phyloP scores from a whole-genome alignment of 768 basidiomycete genomes.

The Fomitopsis pulvina region DNA sequence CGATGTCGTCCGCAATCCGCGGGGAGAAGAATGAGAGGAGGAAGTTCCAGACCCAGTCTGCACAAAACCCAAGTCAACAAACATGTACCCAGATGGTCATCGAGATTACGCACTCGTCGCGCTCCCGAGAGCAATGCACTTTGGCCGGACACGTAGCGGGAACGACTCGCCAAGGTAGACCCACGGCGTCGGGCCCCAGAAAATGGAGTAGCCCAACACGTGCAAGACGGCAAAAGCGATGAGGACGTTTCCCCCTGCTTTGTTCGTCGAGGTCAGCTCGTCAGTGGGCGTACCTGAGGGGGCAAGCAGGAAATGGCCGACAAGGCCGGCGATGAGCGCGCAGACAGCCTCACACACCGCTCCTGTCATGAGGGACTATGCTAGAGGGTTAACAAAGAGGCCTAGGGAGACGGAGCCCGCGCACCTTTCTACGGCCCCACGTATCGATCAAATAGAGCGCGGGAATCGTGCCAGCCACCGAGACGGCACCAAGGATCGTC shows the following conservation, averaged over 20 bases:
- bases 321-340: constrained; percentile 61
- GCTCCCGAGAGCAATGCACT: constrained; percentile 72
- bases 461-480: constrained; percentile 65
- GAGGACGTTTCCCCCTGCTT: constrained; percentile 53
- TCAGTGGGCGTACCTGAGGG: constrained; percentile 39
- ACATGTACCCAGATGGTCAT: background rate
- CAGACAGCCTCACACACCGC: constrained; percentile 54
- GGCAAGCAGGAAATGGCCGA: constrained; percentile 63
- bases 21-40: constrained; percentile 68
- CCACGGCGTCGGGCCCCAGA: constrained; percentile 70
- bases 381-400: background rate
- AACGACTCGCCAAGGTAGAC: constrained; percentile 78
- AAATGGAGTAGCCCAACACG: constrained; percentile 62
- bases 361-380: constrained; percentile 61
- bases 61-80: constrained; percentile 6
- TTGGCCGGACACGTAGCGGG: constrained; percentile 74
- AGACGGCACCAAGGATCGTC: constrained; percentile 67
- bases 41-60: constrained; percentile 72
- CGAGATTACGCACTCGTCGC: constrained; percentile 35
- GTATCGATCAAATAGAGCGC: constrained; percentile 66
- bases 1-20: constrained; percentile 55
- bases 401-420: constrained; percentile 4
- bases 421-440: constrained; percentile 64
- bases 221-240: constrained; percentile 78
- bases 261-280: constrained; percentile 49